Conservation (phyloP, 129 eudicot species). For the Saposhnikovia divaricata region DNA sequence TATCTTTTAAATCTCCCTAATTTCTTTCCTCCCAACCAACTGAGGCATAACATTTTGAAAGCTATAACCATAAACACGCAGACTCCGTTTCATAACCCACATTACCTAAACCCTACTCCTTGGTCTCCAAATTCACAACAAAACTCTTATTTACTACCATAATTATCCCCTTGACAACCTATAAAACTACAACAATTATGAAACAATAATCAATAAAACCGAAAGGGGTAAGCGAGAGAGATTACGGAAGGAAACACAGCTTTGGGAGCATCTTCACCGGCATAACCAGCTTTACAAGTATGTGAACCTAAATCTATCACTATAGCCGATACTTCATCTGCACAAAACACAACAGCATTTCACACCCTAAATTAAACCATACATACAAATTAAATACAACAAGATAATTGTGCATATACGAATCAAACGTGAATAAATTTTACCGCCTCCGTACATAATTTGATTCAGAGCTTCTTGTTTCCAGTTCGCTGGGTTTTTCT, state of each 20-base stretch:
- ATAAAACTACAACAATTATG: too few species aligned
- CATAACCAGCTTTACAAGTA: slow-evolving; percentile 97
- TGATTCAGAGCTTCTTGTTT: neutral
- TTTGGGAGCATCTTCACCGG: slow-evolving; percentile 96
- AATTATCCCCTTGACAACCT: too few species aligned
- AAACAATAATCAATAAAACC: neutral
- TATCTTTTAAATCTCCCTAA: neutral
- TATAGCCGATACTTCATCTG: slow-evolving; percentile 97
- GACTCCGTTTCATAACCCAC: neutral
- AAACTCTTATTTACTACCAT: neutral
- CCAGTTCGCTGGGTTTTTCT: neutral
- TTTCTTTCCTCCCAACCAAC: neutral
- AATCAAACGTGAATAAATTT: neutral
- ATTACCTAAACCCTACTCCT: neutral
- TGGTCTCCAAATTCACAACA: neutral
- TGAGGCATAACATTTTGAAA: neutral
- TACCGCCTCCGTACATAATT: slow-evolving; percentile 14
- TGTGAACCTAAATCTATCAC: slow-evolving; percentile 92
- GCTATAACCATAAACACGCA: neutral
- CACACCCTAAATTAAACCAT: neutral
- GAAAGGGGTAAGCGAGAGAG: neutral
- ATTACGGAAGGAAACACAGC: slow-evolving; percentile 94
- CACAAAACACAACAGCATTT: neutral
- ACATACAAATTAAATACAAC: neutral
- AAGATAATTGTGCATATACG: neutral